A percentile compares a stretch with the other conserved stretches of the same genome.
Conservation (phyloP, 768 basidiomycete species). For the Russula foetens region DNA sequence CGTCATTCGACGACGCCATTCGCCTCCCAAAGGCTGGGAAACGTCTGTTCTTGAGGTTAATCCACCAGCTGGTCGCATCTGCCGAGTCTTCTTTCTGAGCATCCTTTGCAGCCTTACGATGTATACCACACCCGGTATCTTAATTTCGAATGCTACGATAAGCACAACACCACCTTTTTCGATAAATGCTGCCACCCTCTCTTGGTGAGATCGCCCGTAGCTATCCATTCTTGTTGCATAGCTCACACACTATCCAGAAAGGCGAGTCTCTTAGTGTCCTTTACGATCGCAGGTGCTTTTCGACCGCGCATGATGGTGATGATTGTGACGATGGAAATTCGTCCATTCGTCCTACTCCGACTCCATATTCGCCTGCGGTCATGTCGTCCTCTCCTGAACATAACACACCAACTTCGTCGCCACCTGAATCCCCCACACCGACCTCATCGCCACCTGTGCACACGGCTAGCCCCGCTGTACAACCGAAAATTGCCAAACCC, state of each 20-base stretch:
- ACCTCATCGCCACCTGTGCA: neutral
- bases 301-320: too few relatives aligned
- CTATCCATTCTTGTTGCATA: neutral
- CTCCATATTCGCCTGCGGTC: neutral
- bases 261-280: constrained; percentile 40
- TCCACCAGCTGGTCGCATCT: neutral
- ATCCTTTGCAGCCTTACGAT: constrained; percentile 36
- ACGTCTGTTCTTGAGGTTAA: constrained; percentile 39
- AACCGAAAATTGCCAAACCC: neutral
- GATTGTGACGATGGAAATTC: constrained; percentile 29
- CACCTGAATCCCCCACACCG: neutral
- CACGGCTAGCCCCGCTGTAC: neutral
- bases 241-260: constrained; percentile 29
- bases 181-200: constrained; percentile 64
- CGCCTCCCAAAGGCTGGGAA: constrained; percentile 38
- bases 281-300: constrained; percentile 12
- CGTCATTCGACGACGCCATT: neutral
- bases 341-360: neutral
- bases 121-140: constrained; percentile 57
- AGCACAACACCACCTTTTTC: constrained; percentile 44
- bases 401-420: too few relatives aligned
- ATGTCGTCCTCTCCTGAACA: neutral
- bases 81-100: constrained; percentile 4
- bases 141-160: constrained; percentile 38
- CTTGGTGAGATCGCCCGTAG: constrained; percentile 34